phyloP scores from a whole-genome alignment of 2,329 filamentous ascomycete species.

The Pseudogymnoascus pannorum region DNA sequence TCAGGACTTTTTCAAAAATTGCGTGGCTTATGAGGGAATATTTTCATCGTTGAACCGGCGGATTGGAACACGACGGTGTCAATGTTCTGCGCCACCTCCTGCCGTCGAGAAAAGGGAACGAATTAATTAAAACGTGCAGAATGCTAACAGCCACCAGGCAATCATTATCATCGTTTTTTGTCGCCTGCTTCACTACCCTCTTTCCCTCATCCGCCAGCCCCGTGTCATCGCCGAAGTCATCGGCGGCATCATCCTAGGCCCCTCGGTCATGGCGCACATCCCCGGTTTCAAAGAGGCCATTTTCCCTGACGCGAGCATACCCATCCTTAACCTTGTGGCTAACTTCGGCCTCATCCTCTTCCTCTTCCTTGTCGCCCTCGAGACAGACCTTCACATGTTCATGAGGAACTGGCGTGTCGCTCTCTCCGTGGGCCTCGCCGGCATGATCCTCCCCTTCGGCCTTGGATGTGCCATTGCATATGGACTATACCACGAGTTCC shows the following conservation, averaged over 20 bases:
- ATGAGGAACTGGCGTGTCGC: slow-evolving; percentile 75
- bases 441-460: slow-evolving; percentile 77
- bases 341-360: slow-evolving; percentile 81
- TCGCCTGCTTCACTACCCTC: slow-evolving; percentile 66
- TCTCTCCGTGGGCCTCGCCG: slow-evolving; percentile 66
- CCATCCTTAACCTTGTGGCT: slow-evolving; percentile 67
- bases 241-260: slow-evolving; percentile 76
- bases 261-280: slow-evolving; percentile 81
- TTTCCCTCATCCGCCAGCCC: slow-evolving; percentile 70
- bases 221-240: slow-evolving; percentile 80
- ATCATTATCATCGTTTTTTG: slow-evolving; percentile 69
- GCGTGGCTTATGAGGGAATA: not conserved
- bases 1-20: not conserved
- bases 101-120: not conserved
- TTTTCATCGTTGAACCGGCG: not conserved
- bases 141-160: slow-evolving; percentile 39
- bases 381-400: slow-evolving; percentile 75
- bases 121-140: not conserved
- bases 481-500: slow-evolving; percentile 72
- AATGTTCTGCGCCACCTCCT: not conserved
- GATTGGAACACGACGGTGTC: not conserved
- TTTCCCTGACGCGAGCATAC: slow-evolving; percentile 69
- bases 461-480: slow-evolving; percentile 74
- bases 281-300: slow-evolving; percentile 70
- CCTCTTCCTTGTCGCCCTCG: slow-evolving; percentile 79